phyloP scores from a whole-genome alignment of 768 basidiomycete genomes.

The Pleurotus eryngii region DNA sequence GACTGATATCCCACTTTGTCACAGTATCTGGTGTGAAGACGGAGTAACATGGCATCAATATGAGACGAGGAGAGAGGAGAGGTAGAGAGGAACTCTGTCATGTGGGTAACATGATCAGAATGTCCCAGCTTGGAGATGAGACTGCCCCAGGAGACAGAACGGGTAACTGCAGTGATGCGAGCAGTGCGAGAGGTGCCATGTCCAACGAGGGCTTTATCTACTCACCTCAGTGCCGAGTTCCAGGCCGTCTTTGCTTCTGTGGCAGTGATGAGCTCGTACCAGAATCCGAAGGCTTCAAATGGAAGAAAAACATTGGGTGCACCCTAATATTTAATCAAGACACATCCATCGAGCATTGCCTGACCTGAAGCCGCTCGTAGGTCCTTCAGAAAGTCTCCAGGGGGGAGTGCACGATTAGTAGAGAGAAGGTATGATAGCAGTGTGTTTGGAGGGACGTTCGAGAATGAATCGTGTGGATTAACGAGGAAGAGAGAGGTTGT shows the following conservation, averaged over 20 bases:
- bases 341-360: neutral
- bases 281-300: neutral
- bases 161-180: neutral
- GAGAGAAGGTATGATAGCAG: neutral
- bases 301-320: neutral
- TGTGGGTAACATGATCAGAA: neutral
- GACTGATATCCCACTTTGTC: neutral
- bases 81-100: neutral
- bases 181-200: neutral
- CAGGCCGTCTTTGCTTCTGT: neutral
- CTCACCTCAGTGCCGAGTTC: neutral
- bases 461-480: neutral
- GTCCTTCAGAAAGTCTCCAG: neutral
- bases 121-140: neutral
- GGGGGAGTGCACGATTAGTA: neutral
- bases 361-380: neutral
- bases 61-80: neutral
- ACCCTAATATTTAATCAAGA: neutral
- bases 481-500: neutral
- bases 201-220: neutral
- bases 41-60: neutral
- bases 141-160: neutral
- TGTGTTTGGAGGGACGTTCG: neutral
- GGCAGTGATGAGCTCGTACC: neutral
- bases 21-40: neutral